Evolutionary conservation across 768 basidiomycete species (phyloP).

Genomic region (Tremella mesenterica): DNA sequence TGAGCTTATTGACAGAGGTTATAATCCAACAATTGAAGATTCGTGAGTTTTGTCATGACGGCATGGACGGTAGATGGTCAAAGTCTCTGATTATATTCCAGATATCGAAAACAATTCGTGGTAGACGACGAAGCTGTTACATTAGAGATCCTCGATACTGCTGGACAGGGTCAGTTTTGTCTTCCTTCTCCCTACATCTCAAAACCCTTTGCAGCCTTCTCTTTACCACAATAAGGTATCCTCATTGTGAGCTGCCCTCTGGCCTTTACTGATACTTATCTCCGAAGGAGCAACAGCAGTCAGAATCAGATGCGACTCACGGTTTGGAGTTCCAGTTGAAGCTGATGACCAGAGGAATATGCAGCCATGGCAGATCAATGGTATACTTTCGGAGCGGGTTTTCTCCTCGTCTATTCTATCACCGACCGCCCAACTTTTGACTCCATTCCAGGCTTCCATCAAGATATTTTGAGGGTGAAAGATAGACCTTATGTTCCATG

Average conservation of each 20-base stretch:
- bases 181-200: no score
- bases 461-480: constrained; percentile 48
- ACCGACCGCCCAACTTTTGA: constrained; percentile 49
- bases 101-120: constrained; percentile 46
- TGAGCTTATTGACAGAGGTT: constrained; percentile 39
- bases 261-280: no score
- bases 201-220: no score
- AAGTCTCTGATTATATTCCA: neutral
- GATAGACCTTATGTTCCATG: constrained; percentile 49
- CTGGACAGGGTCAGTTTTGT: constrained; percentile 45
- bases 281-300: neutral
- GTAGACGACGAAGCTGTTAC: constrained; percentile 50
- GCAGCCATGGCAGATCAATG: constrained; percentile 44
- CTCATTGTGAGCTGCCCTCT: no score
- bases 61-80: neutral
- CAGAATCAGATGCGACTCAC: neutral
- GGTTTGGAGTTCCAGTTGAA: no score
- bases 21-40: constrained; percentile 50
- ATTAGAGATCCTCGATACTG: constrained; percentile 51
- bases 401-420: constrained; percentile 51
- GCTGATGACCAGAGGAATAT: constrained; percentile 42
- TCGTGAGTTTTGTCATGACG: constrained; percentile 8
- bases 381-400: constrained; percentile 47
- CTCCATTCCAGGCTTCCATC: constrained; percentile 47
- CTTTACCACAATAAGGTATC: no score